Conservation (phyloP, 1,284 basidiomycete species). For the Kalmanozyma brasiliensis region DNA sequence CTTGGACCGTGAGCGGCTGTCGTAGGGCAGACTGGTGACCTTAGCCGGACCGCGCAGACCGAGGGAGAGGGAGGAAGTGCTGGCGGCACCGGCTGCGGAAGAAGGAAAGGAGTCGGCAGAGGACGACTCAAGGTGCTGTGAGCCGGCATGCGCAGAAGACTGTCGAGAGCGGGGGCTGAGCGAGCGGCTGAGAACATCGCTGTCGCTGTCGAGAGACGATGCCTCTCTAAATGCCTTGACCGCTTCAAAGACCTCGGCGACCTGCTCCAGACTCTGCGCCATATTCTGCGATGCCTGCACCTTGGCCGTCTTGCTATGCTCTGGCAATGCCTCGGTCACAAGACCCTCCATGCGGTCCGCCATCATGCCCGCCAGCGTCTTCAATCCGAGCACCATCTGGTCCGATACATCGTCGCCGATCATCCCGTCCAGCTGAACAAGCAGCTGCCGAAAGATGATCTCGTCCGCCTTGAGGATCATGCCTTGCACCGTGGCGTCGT, state of each 20-base stretch:
- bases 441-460: conserved; percentile 32
- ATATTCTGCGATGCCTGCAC: conserved; percentile 24
- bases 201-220: conserved; percentile 17
- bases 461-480: conserved; percentile 26
- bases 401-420: conserved; percentile 34
- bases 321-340: conserved; percentile 13
- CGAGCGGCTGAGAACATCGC: neutral
- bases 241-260: conserved; percentile 29
- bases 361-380: conserved; percentile 14
- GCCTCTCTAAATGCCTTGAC: conserved; percentile 23
- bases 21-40: neutral
- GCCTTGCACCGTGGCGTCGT: conserved; percentile 12
- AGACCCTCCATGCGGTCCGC: conserved; percentile 11
- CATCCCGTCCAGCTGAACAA: conserved; percentile 25
- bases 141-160: neutral
- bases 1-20: neutral
- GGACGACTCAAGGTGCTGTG: neutral
- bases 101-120: neutral
- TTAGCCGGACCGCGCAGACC: conserved; percentile 1
- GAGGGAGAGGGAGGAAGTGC: neutral
- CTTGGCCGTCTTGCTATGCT: conserved; percentile 12
- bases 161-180: conserved; percentile 2
- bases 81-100: neutral
- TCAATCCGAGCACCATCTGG: conserved; percentile 9
- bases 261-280: conserved; percentile 15